Evolutionary conservation across 73 alveolate species (phyloP).

Genomic region (Tetrahymena elliotti): DNA sequence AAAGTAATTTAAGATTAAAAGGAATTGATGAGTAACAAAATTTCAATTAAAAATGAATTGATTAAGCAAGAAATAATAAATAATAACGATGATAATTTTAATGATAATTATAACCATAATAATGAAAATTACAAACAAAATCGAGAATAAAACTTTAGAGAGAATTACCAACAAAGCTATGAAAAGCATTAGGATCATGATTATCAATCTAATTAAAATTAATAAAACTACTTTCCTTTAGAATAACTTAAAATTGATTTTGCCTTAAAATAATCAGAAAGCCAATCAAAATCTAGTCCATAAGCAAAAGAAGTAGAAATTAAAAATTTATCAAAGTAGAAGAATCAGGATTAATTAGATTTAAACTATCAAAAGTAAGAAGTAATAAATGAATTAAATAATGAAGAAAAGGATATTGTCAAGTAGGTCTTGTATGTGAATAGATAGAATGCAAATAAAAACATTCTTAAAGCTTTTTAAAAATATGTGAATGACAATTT

Average conservation of each 20-base stretch:
- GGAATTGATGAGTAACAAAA: background rate
- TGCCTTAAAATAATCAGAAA: too few relatives aligned
- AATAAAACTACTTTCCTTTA: too few relatives aligned
- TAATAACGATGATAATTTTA: background rate
- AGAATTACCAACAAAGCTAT: too few relatives aligned
- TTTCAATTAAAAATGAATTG: background rate
- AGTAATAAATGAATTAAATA: background rate
- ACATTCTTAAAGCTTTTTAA: background rate
- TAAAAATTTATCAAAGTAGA: background rate
- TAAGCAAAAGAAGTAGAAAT: background rate
- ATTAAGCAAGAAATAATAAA: background rate
- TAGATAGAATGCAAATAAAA: background rate
- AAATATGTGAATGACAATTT: background rate
- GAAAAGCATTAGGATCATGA: too few relatives aligned
- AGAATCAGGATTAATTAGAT: background rate
- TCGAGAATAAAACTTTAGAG: too few relatives aligned
- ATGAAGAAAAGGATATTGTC: background rate
- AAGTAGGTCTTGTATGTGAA: background rate
- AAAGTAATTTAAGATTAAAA: too few relatives aligned
- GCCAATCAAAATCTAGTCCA: too few relatives aligned
- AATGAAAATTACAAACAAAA: too few relatives aligned
- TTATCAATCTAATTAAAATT: too few relatives aligned
- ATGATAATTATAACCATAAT: too few relatives aligned
- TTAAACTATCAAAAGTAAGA: background rate
- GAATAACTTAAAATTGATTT: too few relatives aligned